Base-by-base conservation (phyloP, 2,329 filamentous ascomycete species). In the Drechslerella dactyloides region DNA sequence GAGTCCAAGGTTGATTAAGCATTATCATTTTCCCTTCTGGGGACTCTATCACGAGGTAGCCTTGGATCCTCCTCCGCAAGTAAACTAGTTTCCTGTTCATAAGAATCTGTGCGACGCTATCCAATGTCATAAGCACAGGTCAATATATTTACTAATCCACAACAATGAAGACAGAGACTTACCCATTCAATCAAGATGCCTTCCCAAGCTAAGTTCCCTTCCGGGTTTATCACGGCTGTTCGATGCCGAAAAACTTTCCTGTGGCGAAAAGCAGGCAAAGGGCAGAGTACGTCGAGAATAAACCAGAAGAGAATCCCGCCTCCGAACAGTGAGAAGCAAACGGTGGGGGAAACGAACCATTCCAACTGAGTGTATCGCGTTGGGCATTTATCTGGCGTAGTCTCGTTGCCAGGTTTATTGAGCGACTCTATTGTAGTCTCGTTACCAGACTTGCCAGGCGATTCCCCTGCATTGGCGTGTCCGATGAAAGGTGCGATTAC, bases 251-350 rank as follows among this genome's bases (percentile, higher is more conserved):
- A 56, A 15, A 64, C 11, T 21, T 42, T 30, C 24, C 27, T 57
- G 19, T 50, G 21, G 15, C 27, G 40, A 24, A 23, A 50, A 24
- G 44, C 21, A 2, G 59, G 59, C 35, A 62, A 33, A 23, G 48
- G 17, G n/a, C 27, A 33, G 27, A 33, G 8, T 19, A 56, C 23
- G n/a, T 17, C 65, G 33, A 76, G 73, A 3, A 33, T 55, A 8
- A 73, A 21, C 75, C 75, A 76, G 63, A 75, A 76, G 10, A 74
- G 10, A 2, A 63, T 58, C 5, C 75, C 74, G 19, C 55, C 52
- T 5, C 53, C 54, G 27, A 76, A 63, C 7, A 76, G 56, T n/a
- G 63, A 48, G 7, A 70, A 44, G 2, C 61, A 59, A 7, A 74
- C 51, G 5, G 63, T 73, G 2, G 75, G 75, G 48, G 70, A 74